Base-by-base conservation (phyloP, 2,329 filamentous ascomycete species). In the Sclerotinia spermophila region DNA sequence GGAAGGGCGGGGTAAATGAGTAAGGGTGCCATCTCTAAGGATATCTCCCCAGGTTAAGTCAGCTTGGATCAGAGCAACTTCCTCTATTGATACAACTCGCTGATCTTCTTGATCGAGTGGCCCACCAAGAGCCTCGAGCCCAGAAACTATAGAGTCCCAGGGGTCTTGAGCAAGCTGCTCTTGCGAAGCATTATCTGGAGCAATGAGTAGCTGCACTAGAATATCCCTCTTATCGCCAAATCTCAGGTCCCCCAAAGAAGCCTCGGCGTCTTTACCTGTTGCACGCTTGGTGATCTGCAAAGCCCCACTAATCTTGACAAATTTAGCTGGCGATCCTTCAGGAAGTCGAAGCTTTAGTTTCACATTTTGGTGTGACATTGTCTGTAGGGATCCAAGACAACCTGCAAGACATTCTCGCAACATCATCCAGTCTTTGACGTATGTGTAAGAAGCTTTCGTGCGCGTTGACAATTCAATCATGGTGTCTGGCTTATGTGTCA, bases 351-450 rank as follows among this genome's bases (percentile, higher is more conserved):
- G 88, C 84, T 96, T 97, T 69, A 99, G 86, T 83, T 97, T 97
- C 71, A 96, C 96, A 78, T 98, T 98, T 80, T 98, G 96, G 80
- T 99, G 96, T n/a, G 96, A 98, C 40, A 93, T 90, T 2, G 93
- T 94, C 81, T 99, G 96, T 79, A 98, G 87, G 21, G 93, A 90
- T 61, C 96, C 96, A 40, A 99, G 84, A 78, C 95, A 98, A 58
- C 96, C 96, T 35, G 94, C 96, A 59, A 97, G 86, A 80, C 96
- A 98, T 81, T 99, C 96, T 40, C 96, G 91, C 48, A 99, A 86
- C 95, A 98, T 99, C 95, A 98, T 98, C 96, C 96, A 99, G 81
- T 99, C 96, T 82, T 98, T 99, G 76, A 99, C 94, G 78, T 98
- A 99, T 1, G 94, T 96, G 79, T 98, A 99, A 1, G 94, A 96